These are phyloP conservation scores for Penicillium sp. DNA, from an alignment of 2,329 filamentous ascomycete species.

Conservation along the genomic window DNA sequence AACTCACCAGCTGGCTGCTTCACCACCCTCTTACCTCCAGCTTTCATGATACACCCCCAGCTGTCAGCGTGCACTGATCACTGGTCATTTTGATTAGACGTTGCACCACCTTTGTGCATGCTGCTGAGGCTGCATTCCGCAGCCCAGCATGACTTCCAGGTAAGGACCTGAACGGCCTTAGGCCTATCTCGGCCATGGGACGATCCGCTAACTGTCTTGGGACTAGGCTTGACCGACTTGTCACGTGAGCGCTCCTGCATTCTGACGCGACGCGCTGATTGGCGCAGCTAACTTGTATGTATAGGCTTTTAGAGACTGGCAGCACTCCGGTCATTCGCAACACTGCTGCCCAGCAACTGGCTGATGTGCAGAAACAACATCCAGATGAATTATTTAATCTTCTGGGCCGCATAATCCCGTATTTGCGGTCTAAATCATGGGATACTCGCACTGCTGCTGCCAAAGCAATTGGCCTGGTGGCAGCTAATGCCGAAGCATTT, in stretches of 20 bases:
- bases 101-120: slow-evolving; percentile 17
- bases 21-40: not conserved
- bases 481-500: slow-evolving; percentile 80
- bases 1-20: slow-evolving; percentile 8
- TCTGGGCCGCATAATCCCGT: slow-evolving; percentile 88
- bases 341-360: slow-evolving; percentile 92
- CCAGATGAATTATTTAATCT: slow-evolving; percentile 97
- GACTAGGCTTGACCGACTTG: slow-evolving; percentile 72
- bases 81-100: slow-evolving; percentile 14
- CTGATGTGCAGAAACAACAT: slow-evolving; percentile 96
- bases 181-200: not conserved
- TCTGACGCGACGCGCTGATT: not conserved
- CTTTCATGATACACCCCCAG: not conserved
- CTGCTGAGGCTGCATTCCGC: slow-evolving; percentile 21
- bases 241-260: slow-evolving; percentile 62
- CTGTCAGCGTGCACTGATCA: slow-evolving; percentile 4
- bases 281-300: slow-evolving; percentile 23
- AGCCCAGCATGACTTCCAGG: slow-evolving; percentile 37
- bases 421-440: slow-evolving; percentile 92
- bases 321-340: slow-evolving; percentile 95
- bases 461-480: slow-evolving; percentile 90
- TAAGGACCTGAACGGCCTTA: slow-evolving; percentile 22
- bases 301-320: slow-evolving; percentile 89
- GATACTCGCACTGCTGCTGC: slow-evolving; percentile 91
- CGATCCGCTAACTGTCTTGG: slow-evolving; percentile 30